A percentile compares a stretch with the other conserved stretches of the same genome.
These are phyloP conservation scores for Kodamaea nitidulidarum DNA, from an alignment of 805 yeast genomes.

Conservation along the genomic window DNA sequence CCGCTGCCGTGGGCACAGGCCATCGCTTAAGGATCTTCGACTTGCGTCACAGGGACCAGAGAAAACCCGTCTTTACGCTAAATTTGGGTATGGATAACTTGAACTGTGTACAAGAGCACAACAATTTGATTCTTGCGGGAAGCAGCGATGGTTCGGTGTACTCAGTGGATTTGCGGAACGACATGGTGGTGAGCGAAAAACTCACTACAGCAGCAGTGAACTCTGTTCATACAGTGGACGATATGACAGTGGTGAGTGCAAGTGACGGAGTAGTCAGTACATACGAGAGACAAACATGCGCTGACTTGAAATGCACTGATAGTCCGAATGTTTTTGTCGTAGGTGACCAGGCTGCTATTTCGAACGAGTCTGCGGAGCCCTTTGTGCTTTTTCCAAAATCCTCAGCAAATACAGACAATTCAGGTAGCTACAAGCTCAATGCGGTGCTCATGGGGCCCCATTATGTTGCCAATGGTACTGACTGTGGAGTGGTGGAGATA, in stretches of 20 bases:
- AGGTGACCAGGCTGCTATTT: background rate
- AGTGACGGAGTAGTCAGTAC: constrained; percentile 5
- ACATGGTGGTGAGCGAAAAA: constrained; percentile 6
- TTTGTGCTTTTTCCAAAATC: background rate
- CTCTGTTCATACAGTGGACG: constrained; percentile 2
- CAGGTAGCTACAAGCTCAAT: constrained; percentile 8
- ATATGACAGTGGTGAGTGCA: background rate
- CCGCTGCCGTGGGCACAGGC: constrained; percentile 25
- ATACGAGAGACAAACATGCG: background rate
- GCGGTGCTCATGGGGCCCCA: constrained; percentile 3
- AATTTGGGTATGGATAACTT: constrained; percentile 24
- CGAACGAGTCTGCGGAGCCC: too few relatives aligned
- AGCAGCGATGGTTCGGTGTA: constrained; percentile 21
- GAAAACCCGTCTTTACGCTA: constrained; percentile 13
- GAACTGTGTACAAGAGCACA: constrained; percentile 13
- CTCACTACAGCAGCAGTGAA: constrained; percentile 3
- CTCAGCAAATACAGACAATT: background rate
- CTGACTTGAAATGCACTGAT: background rate
- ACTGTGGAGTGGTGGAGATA: constrained; percentile 16
- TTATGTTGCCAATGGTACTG: constrained; percentile 17
- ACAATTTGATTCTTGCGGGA: constrained; percentile 12
- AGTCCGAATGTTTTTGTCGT: background rate
- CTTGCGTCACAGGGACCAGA: constrained; percentile 12
- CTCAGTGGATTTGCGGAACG: constrained; percentile 22
- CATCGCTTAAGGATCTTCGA: constrained; percentile 23